phyloP scores from a whole-genome alignment of 2,329 filamentous ascomycete genomes.

The Nothopassalora personata region DNA sequence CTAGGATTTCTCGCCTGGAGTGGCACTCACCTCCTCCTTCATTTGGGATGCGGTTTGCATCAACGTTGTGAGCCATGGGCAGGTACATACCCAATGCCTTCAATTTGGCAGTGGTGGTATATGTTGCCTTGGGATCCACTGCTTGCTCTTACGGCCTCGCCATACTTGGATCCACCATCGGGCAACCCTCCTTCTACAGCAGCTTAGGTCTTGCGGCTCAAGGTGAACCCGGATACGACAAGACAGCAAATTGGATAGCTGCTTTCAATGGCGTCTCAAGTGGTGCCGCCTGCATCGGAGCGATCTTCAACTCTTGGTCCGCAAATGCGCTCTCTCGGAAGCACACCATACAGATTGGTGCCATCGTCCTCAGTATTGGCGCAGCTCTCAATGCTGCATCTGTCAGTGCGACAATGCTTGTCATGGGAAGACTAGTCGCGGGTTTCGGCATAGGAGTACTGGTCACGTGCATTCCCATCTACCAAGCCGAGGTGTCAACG shows the following conservation, averaged over 20 bases:
- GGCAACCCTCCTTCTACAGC: slow-evolving; percentile 43
- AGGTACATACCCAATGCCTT: slow-evolving; percentile 30
- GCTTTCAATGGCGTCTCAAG: slow-evolving; percentile 44
- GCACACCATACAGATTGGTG: slow-evolving; percentile 35
- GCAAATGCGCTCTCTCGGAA: slow-evolving; percentile 37
- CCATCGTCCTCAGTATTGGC: slow-evolving; percentile 36
- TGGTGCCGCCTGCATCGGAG: slow-evolving; percentile 39
- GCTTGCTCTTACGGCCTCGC: slow-evolving; percentile 35
- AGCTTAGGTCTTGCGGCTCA: slow-evolving; percentile 38
- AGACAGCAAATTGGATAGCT: slow-evolving; percentile 41
- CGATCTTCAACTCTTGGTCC: slow-evolving; percentile 36
- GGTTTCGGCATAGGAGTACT: slow-evolving; percentile 37
- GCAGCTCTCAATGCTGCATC: slow-evolving; percentile 37
- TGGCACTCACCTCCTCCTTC: no score
- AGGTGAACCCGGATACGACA: slow-evolving; percentile 38
- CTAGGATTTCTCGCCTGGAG: no score
- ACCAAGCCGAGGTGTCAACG: slow-evolving; percentile 35
- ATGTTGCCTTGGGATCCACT: slow-evolving; percentile 26
- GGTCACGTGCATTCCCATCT: slow-evolving; percentile 8
- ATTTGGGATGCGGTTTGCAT: background rate
- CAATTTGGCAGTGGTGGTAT: slow-evolving; percentile 32
- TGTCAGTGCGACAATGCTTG: slow-evolving; percentile 38
- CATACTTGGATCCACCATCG: slow-evolving; percentile 42
- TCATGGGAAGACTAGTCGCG: slow-evolving; percentile 36
- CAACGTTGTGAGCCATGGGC: background rate